Percentiles rank a stretch among this genome's conserved stretches.
These are phyloP conservation scores for Phytophthora syringae DNA, from an alignment of 352 stramenopile species.

Conservation along the genomic window DNA sequence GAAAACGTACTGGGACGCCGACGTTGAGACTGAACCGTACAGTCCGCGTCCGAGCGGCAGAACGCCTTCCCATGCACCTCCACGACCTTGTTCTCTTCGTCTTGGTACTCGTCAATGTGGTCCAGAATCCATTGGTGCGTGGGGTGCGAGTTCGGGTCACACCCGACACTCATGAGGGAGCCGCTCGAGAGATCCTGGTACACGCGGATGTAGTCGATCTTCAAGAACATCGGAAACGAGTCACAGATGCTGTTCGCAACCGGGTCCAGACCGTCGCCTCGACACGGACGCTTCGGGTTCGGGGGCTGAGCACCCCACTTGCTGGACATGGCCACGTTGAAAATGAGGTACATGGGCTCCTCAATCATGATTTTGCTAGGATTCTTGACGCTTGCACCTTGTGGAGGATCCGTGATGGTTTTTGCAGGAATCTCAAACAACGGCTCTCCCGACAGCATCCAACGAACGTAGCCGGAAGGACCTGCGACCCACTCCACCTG, in stretches of 20 bases:
- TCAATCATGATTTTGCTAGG: constrained; percentile 92
- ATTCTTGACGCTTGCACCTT: constrained; percentile 58
- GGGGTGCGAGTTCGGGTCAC: constrained; percentile 66
- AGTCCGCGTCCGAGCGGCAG: constrained; percentile 64
- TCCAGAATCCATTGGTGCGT: constrained; percentile 80
- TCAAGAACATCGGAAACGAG: constrained; percentile 71
- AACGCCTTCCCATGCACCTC: constrained; percentile 73
- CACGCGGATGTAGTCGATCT: constrained; percentile 83
- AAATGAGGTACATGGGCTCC: constrained; percentile 95
- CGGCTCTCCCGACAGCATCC: constrained; percentile 85
- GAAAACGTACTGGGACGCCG: not conserved
- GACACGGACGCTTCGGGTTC: constrained; percentile 66
- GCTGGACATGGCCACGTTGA: constrained; percentile 95
- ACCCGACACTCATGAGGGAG: constrained; percentile 65
- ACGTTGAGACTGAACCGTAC: constrained; percentile 45
- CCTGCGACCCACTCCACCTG: constrained; percentile 73
- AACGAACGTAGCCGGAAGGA: constrained; percentile 60
- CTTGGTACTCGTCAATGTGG: constrained; percentile 78
- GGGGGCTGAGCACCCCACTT: constrained; percentile 86
- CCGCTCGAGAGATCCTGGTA: constrained; percentile 58
- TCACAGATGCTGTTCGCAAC: constrained; percentile 65
- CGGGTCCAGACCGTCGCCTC: constrained; percentile 50
- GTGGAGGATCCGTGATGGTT: constrained; percentile 58
- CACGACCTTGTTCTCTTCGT: constrained; percentile 60
- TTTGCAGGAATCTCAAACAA: constrained; percentile 89